phyloP scores from a whole-genome alignment of 2,329 filamentous ascomycete species.

The Calonectria pteridis region DNA sequence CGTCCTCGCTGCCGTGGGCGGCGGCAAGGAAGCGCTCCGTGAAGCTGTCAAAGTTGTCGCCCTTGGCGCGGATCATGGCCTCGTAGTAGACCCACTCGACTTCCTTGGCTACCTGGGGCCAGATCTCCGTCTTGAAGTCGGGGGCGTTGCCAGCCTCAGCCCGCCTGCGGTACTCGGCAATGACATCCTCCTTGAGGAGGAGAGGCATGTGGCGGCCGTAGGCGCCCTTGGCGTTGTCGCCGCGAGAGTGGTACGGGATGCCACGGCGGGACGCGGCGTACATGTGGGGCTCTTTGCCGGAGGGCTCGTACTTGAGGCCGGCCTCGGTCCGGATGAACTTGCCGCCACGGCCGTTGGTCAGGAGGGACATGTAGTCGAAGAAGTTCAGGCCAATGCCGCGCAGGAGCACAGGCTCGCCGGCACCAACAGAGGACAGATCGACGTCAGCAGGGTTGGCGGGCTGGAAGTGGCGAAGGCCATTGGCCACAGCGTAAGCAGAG shows the following conservation, averaged over 20 bases:
- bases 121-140: neutral
- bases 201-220: slow-evolving; percentile 7
- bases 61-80: neutral
- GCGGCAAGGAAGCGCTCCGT: neutral
- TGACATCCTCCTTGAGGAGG: neutral
- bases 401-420: neutral
- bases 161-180: neutral
- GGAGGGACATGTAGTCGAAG: slow-evolving; percentile 6
- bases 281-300: neutral
- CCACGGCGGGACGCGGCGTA: slow-evolving; percentile 1
- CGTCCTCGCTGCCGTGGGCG: neutral
- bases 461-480: slow-evolving; percentile 3
- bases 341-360: slow-evolving; percentile 4
- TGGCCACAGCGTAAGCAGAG: neutral
- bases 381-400: neutral
- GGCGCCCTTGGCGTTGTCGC: neutral
- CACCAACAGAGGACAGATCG: neutral
- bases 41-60: neutral
- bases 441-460: neutral
- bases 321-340: neutral
- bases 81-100: slow-evolving; percentile 7
- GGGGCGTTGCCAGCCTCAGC: neutral
- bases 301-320: slow-evolving; percentile 3
- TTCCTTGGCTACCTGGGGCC: slow-evolving; percentile 2
- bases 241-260: slow-evolving; percentile 3